These are phyloP conservation scores for Alternaria alternata DNA, from an alignment of 2,329 filamentous ascomycete species.

Conservation along the genomic window DNA sequence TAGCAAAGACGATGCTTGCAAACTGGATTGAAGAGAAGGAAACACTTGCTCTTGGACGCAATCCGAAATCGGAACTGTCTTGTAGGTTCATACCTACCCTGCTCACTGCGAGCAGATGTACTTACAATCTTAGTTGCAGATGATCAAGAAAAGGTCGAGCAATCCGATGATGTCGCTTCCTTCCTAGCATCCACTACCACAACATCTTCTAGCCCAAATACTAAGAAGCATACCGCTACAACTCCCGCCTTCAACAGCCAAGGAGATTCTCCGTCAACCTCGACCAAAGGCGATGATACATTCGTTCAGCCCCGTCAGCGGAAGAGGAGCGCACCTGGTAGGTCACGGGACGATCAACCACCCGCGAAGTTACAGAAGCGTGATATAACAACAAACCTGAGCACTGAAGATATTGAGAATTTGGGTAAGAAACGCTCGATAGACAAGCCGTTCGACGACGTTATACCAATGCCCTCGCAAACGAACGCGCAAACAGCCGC, in stretches of 20 bases:
- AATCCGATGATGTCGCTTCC: background rate
- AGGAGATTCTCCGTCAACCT: background rate
- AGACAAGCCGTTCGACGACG: constrained; percentile 15
- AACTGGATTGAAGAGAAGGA: constrained; percentile 33
- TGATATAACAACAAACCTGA: constrained; percentile 2
- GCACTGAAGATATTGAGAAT: background rate
- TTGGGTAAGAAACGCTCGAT: constrained; percentile 1
- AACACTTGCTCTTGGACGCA: constrained; percentile 26
- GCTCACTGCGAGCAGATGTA: background rate
- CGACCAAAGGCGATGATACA: background rate
- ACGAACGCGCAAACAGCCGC: background rate
- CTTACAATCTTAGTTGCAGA: background rate
- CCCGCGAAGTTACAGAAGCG: constrained; percentile 11
- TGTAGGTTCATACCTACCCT: background rate
- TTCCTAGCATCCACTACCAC: background rate
- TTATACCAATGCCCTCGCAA: constrained; percentile 13
- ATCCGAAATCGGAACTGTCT: constrained; percentile 15
- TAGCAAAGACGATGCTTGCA: constrained; percentile 19
- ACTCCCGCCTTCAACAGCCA: background rate
- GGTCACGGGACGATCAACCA: background rate
- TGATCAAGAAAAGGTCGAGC: background rate
- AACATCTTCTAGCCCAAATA: background rate
- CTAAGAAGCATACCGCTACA: background rate
- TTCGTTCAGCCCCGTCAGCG: background rate
- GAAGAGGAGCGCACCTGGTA: constrained; percentile 4